Evolutionary conservation across 2,329 filamentous ascomycete species (phyloP).

Genomic region (Botrytis squamosa): DNA sequence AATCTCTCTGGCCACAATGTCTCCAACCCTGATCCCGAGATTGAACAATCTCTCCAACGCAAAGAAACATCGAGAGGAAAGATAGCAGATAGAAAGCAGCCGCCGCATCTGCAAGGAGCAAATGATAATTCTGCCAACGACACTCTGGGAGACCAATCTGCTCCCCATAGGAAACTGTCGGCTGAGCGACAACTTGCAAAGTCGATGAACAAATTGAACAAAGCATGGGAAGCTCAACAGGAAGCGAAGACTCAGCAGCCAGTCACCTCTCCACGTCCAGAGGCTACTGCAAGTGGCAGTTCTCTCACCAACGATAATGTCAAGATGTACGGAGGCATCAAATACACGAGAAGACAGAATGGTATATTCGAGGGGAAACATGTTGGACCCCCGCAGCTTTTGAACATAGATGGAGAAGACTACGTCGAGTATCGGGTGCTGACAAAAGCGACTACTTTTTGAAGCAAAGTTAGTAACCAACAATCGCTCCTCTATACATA

Average conservation of each 20-base stretch:
- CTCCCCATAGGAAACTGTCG: background rate
- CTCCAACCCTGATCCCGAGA: background rate
- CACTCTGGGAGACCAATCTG: background rate
- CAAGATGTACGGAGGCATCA: slow-evolving; percentile 58
- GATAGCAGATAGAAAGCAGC: background rate
- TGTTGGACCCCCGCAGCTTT: slow-evolving; percentile 60
- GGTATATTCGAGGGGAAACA: slow-evolving; percentile 63
- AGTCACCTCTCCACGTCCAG: slow-evolving; percentile 16
- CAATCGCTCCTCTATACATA: background rate
- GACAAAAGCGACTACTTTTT: slow-evolving; percentile 59
- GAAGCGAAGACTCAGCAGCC: background rate
- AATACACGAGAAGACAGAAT: slow-evolving; percentile 60
- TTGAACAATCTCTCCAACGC: background rate
- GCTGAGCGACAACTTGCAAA: background rate
- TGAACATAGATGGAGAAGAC: slow-evolving; percentile 65
- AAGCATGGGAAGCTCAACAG: slow-evolving; percentile 33
- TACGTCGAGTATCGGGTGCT: slow-evolving; percentile 66
- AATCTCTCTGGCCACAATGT: background rate
- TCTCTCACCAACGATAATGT: slow-evolving; percentile 47
- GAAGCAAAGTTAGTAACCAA: background rate
- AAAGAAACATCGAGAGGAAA: background rate
- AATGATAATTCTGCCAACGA: background rate
- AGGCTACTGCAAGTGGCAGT: slow-evolving; percentile 20
- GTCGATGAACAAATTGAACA: slow-evolving; percentile 35
- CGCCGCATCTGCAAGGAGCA: background rate